A percentile compares a stretch with the other conserved stretches of the same genome.
These are phyloP conservation scores for Clavulina sp. DNA, from an alignment of 768 basidiomycete species.

Conservation along the genomic window DNA sequence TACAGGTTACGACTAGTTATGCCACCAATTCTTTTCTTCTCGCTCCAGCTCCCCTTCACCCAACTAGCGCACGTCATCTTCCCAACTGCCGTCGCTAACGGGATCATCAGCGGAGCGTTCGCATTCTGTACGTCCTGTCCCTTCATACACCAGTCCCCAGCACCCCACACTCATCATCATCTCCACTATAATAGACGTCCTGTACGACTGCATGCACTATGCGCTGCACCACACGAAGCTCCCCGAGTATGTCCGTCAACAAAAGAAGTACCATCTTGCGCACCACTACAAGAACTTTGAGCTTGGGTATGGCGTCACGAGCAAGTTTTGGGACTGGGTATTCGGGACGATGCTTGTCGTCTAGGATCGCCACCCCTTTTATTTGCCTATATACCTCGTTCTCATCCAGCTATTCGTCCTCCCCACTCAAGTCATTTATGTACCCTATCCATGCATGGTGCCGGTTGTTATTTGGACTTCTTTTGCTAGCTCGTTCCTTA, in stretches of 20 bases:
- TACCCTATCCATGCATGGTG: too few species aligned
- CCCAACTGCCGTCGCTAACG: constrained; percentile 73
- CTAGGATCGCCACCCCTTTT: too few species aligned
- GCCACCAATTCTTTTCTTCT: constrained; percentile 74
- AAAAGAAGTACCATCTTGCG: constrained; percentile 96
- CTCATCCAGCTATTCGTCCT: too few species aligned
- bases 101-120: constrained; percentile 70
- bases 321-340: constrained; percentile 88
- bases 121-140: constrained; percentile 23
- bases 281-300: constrained; percentile 99
- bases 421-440: too few species aligned
- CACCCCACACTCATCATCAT: constrained; percentile 6
- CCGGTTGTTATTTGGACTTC: too few species aligned
- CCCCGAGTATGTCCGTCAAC: constrained; percentile 70
- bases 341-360: constrained; percentile 81
- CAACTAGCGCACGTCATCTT: constrained; percentile 66
- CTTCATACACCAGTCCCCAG: constrained; percentile 3
- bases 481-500: too few species aligned
- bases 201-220: constrained; percentile 87
- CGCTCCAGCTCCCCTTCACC: constrained; percentile 73
- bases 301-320: constrained; percentile 92
- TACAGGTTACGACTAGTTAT: constrained; percentile 80
- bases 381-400: too few species aligned
- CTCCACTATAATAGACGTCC: constrained; percentile 32
- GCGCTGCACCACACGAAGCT: constrained; percentile 73